These are phyloP conservation scores for Paraphoma chrysanthemicola DNA, from an alignment of 2,329 filamentous ascomycete species.

Conservation along the genomic window DNA sequence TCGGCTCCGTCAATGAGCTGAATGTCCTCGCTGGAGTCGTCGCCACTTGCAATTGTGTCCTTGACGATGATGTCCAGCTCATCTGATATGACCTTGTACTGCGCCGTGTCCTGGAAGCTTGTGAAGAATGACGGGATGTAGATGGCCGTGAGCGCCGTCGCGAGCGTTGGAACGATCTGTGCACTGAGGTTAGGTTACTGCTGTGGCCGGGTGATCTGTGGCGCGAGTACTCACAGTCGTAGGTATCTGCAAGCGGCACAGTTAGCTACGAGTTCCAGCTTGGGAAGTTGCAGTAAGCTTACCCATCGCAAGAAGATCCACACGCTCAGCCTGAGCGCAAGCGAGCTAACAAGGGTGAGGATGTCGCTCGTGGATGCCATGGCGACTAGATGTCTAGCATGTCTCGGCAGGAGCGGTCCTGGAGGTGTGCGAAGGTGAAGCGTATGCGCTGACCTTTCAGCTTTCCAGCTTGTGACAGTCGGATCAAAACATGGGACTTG, in stretches of 20 bases:
- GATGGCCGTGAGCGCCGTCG: constrained; percentile 69
- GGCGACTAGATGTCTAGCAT: constrained; percentile 12
- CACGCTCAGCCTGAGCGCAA: constrained; percentile 57
- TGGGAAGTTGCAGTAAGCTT: constrained; percentile 24
- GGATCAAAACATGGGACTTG: neutral
- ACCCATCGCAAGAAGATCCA: constrained; percentile 71
- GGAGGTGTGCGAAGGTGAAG: neutral
- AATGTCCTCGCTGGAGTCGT: constrained; percentile 38
- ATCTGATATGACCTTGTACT: constrained; percentile 65
- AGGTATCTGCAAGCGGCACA: constrained; percentile 30
- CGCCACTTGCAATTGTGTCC: constrained; percentile 46
- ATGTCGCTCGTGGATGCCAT: constrained; percentile 47
- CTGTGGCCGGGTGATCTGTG: neutral
- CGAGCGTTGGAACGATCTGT: constrained; percentile 51
- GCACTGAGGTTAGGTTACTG: neutral
- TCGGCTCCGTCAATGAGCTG: constrained; percentile 51
- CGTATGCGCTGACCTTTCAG: neutral
- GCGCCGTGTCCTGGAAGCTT: constrained; percentile 63
- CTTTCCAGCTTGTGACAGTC: neutral
- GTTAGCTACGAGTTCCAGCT: constrained; percentile 12
- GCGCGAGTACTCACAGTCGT: constrained; percentile 34
- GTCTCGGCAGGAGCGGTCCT: neutral
- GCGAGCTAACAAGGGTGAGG: constrained; percentile 53
- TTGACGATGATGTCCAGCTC: constrained; percentile 61
- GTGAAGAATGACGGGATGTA: constrained; percentile 70